Evolutionary conservation across 352 stramenopile species (phyloP), one percentile per base, ranked within the genome.

Genomic region (Phytophthora crassamura): DNA sequence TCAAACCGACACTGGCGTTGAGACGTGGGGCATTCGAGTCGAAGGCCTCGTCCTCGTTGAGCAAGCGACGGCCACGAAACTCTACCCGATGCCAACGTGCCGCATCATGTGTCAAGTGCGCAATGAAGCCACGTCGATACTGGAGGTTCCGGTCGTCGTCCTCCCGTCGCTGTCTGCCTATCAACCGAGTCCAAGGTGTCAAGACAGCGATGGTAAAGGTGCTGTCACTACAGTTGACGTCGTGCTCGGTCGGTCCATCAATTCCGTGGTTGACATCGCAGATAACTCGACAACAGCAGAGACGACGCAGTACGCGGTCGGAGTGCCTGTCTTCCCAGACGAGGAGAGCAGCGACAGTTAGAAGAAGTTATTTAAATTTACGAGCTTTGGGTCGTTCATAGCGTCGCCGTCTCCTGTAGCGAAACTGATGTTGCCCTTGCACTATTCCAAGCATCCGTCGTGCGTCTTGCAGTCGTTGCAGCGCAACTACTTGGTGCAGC

Each of bases 11-110:
- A 40, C 53, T 14, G 64, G 43, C 4, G 8, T 46, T 5, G 32
- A 68, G 33, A 36, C 65, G 28, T 74, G 68, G 50, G 75, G 75
- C 2, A 43, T 83, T 38, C 72, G 66, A 10, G 52, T 86, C 2
- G 69, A 83, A 36, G 74, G 66, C 0, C 40, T 86, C 8, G 74
- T 82, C 9, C 63, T 78, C 5, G 33, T 80, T 2, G 56, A 78
- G 43, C 47, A 74, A 18, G 11, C 54, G 11, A n/a, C 15, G 16
- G 45, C 33, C 2, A 72, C 66, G 2, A 68, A 50, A 20, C 42
- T 85, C 5, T 57, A 85, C 16, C 38, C 54, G 6, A 46, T 85
- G 33, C 74, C 77, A 25, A 35, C 58, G 14, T 82, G 71, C 62
- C 64, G 74, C 16, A 60, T 85, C n/a, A 54, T 67, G 42, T 82